phyloP scores from a whole-genome alignment of 1,284 basidiomycete genomes.

The Microbotryum violaceum region DNA sequence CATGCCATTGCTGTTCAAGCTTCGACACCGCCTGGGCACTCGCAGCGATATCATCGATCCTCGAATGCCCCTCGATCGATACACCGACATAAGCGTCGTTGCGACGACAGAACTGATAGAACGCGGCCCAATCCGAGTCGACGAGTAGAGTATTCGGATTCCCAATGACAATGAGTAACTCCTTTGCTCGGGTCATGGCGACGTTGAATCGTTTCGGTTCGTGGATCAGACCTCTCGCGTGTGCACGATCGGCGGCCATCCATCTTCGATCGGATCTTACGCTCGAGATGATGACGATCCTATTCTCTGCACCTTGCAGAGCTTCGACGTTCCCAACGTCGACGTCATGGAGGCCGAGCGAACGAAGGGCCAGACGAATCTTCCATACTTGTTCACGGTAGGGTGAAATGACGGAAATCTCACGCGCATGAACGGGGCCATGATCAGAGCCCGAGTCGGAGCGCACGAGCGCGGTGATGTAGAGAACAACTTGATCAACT shows the following conservation, averaged over 20 bases:
- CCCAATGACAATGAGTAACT: conserved; percentile 42
- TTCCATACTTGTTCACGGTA: conserved; percentile 45
- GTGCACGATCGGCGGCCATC: conserved; percentile 39
- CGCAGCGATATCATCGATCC: background rate
- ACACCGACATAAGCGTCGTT: conserved; percentile 27
- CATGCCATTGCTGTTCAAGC: conserved; percentile 20
- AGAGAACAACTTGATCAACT: conserved; percentile 32
- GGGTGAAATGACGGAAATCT: conserved; percentile 43
- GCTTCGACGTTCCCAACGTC: conserved; percentile 43
- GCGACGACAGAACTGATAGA: conserved; percentile 37
- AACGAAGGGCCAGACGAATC: conserved; percentile 39
- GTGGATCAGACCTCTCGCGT: conserved; percentile 40
- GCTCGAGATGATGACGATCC: conserved; percentile 40
- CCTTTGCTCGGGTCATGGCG: conserved; percentile 44
- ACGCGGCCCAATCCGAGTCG: conserved; percentile 39
- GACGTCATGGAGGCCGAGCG: conserved; percentile 36
- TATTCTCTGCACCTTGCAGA: conserved; percentile 36
- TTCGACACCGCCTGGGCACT: conserved; percentile 15
- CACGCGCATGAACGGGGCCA: conserved; percentile 26
- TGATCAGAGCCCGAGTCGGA: background rate
- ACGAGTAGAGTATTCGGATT: conserved; percentile 36
- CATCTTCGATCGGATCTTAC: conserved; percentile 36
- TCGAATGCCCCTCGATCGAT: background rate
- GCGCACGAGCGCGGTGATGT: conserved; percentile 31
- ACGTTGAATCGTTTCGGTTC: conserved; percentile 45